Evolutionary conservation across 371 early-diverging fungal species (phyloP).

Genomic region (Mortierella sp.): DNA sequence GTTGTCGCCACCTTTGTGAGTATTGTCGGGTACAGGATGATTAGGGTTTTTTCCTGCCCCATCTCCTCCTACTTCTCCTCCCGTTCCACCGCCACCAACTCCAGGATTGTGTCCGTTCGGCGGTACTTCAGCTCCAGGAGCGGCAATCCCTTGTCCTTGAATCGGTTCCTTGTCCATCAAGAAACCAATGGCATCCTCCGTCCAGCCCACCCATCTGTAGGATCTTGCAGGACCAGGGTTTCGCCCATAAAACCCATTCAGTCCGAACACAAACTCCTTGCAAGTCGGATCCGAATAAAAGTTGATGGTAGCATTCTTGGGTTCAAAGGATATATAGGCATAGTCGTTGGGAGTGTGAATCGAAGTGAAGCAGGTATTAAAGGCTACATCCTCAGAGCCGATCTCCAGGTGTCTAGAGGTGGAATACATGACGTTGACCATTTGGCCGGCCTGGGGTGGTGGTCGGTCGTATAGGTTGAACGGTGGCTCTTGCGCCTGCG

Average conservation of each 20-base stretch:
- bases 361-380: constrained; percentile 34
- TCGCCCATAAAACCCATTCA: constrained; percentile 29
- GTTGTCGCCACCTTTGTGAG: background rate
- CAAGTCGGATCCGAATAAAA: constrained; percentile 39
- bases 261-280: constrained; percentile 24
- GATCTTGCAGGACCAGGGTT: constrained; percentile 39
- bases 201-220: constrained; percentile 43
- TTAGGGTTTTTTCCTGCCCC: background rate
- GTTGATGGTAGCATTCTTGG: constrained; percentile 53
- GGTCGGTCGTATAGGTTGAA: background rate
- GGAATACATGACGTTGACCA: constrained; percentile 32
- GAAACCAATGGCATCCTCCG: constrained; percentile 24
- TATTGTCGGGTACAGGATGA: background rate
- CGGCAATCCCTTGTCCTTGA: constrained; percentile 33
- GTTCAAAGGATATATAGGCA: constrained; percentile 37
- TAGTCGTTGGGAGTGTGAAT: constrained; percentile 8
- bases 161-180: constrained; percentile 19
- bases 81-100: too few relatives aligned
- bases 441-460: constrained; percentile 13
- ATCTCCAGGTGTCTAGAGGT: constrained; percentile 12
- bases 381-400: constrained; percentile 23
- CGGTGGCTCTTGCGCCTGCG: constrained; percentile 14
- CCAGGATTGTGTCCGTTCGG: constrained; percentile 10
- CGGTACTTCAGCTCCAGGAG: constrained; percentile 8
- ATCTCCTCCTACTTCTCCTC: background rate